Conservation (phyloP, 331 rosid species). For the Quercus lobata region DNA sequence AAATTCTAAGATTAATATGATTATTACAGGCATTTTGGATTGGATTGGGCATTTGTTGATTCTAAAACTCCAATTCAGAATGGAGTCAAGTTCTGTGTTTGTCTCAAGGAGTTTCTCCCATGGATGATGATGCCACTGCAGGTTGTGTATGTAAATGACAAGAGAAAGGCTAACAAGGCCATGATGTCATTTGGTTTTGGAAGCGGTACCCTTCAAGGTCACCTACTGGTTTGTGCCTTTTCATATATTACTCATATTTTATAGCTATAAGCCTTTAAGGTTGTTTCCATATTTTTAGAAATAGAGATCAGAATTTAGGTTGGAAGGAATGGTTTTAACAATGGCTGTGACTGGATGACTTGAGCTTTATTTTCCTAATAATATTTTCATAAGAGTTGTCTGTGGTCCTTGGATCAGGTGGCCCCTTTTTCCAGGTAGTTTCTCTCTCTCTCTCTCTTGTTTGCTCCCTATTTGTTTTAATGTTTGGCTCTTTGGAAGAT, state of each 20-base stretch:
- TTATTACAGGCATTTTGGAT: slow-evolving; percentile 74
- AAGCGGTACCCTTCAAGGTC: slow-evolving; percentile 93
- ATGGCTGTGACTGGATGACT: no score
- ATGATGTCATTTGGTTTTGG: slow-evolving; percentile 72
- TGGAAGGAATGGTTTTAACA: neutral
- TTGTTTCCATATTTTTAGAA: neutral
- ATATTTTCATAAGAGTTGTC: neutral
- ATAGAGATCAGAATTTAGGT: neutral
- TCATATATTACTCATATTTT: neutral
- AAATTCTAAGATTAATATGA: neutral
- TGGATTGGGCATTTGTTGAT: slow-evolving; percentile 94
- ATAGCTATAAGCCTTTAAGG: neutral
- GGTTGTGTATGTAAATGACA: slow-evolving; percentile 80
- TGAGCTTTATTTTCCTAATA: neutral
- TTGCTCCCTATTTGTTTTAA: neutral
- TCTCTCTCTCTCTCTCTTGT: neutral
- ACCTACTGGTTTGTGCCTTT: slow-evolving; percentile 67
- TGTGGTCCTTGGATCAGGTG: neutral
- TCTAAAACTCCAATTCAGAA: slow-evolving; percentile 59
- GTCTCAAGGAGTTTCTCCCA: slow-evolving; percentile 84
- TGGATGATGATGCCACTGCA: slow-evolving; percentile 97
- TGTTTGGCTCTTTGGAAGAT: neutral
- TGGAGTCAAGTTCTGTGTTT: slow-evolving; percentile 77
- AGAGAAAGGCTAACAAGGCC: slow-evolving; percentile 20
- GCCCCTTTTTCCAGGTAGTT: neutral